Conservation (phyloP, 2,329 filamentous ascomycete genomes). For the Neonectria neomacrospora region DNA sequence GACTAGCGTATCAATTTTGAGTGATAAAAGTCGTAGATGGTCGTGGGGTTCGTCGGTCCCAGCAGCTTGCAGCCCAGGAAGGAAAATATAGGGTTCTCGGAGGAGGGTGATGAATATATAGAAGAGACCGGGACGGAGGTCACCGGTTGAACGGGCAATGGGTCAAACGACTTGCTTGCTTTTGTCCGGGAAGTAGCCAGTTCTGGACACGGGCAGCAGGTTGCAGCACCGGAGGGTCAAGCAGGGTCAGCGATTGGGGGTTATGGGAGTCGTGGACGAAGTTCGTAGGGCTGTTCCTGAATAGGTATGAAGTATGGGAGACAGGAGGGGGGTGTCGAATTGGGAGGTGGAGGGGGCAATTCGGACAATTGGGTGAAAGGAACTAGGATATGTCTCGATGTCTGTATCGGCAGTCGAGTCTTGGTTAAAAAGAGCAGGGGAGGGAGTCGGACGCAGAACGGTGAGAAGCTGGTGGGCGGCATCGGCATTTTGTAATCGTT, state of each 20-base stretch:
- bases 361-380: conserved; percentile 15
- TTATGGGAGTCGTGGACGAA: conserved; percentile 23
- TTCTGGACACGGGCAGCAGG: conserved; percentile 28
- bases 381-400: conserved; percentile 17
- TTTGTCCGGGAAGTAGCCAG: conserved; percentile 18
- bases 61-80: conserved; percentile 13
- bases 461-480: conserved; percentile 34
- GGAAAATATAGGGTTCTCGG: conserved; percentile 9
- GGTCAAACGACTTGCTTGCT: conserved; percentile 30
- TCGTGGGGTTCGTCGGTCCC: conserved; percentile 10
- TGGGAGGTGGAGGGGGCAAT: conserved; percentile 10
- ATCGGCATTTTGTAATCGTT: conserved; percentile 44
- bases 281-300: conserved; percentile 23
- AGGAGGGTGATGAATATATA: conserved; percentile 30
- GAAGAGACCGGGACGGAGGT: conserved; percentile 21
- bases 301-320: conserved; percentile 18
- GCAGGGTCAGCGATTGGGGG: conserved; percentile 14
- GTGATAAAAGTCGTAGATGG: conserved; percentile 6
- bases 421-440: conserved; percentile 33
- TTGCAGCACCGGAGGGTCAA: conserved; percentile 24
- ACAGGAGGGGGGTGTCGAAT: conserved; percentile 19
- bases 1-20: conserved; percentile 8
- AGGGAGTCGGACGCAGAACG: conserved; percentile 28
- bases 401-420: conserved; percentile 18
- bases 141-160: conserved; percentile 30